Conservation (phyloP, 768 basidiomycete genomes). For the Suillus ampliporus region DNA sequence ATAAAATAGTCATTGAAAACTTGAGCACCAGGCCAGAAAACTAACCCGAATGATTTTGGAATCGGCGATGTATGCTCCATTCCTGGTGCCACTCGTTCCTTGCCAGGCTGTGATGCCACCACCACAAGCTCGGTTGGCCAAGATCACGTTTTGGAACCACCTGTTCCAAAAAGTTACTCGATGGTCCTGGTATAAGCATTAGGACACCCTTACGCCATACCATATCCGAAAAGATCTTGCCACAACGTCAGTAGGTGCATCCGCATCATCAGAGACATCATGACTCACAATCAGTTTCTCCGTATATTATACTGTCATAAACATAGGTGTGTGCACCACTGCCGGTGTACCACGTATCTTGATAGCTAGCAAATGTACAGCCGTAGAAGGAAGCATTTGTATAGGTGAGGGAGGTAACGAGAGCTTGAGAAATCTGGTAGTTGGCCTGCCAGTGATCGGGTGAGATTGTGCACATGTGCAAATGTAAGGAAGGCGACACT, state of each 20-base stretch:
- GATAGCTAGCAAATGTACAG: constrained; percentile 63
- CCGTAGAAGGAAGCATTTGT: constrained; percentile 71
- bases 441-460: constrained; percentile 47
- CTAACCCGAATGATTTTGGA: constrained; percentile 62
- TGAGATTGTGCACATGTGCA: not conserved
- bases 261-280: constrained; percentile 20
- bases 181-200: not conserved
- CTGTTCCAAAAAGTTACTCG: constrained; percentile 33
- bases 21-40: not conserved
- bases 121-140: constrained; percentile 68
- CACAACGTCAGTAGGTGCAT: constrained; percentile 1
- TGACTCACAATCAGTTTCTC: constrained; percentile 66
- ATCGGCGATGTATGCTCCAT: constrained; percentile 60
- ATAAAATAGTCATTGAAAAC: not conserved
- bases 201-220: constrained; percentile 52
- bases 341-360: constrained; percentile 73
- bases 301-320: constrained; percentile 65
- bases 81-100: constrained; percentile 49
- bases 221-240: constrained; percentile 63
- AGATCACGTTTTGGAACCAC: constrained; percentile 64
- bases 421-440: constrained; percentile 63
- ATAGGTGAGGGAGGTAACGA: constrained; percentile 68
- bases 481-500: constrained; percentile 19
- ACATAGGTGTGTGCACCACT: constrained; percentile 62
- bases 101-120: constrained; percentile 72